Percentiles rank a stretch among this genome's conserved stretches.
phyloP scores from a whole-genome alignment of 345 rosid species.

The Gossypium herbaceum region DNA sequence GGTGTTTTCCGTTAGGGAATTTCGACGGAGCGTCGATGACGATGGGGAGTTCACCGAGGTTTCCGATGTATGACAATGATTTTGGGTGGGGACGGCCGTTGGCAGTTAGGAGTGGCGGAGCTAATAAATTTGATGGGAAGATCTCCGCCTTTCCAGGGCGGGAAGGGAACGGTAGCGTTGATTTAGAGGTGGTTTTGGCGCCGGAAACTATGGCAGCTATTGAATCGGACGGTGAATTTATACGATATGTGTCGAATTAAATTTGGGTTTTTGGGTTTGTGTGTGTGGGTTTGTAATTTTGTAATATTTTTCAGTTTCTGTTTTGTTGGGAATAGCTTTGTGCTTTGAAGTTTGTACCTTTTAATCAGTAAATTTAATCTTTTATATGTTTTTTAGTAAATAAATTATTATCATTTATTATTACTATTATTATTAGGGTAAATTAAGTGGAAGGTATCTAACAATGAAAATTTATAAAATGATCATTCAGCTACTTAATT shows the following conservation, averaged over 20 bases:
- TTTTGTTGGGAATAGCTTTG: neutral
- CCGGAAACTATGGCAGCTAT: constrained; percentile 83
- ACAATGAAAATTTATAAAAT: too few species aligned
- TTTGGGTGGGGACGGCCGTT: constrained; percentile 94
- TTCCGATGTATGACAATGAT: constrained; percentile 93
- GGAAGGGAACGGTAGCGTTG: constrained; percentile 71
- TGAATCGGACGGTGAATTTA: constrained; percentile 70
- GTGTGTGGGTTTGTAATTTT: neutral
- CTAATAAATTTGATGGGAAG: constrained; percentile 95
- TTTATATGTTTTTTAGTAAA: too few species aligned
- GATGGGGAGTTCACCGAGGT: constrained; percentile 91
- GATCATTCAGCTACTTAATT: too few species aligned
- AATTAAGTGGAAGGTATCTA: too few species aligned
- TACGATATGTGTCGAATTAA: constrained; percentile 48
- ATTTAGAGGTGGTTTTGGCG: constrained; percentile 74
- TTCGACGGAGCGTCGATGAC: constrained; percentile 74
- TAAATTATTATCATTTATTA: too few species aligned
- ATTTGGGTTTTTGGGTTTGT: neutral
- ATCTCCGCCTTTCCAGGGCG: constrained; percentile 94
- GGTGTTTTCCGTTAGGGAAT: constrained; percentile 89
- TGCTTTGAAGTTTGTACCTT: too few species aligned
- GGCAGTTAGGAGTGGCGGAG: constrained; percentile 80
- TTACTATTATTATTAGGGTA: too few species aligned
- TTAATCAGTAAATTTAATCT: too few species aligned
- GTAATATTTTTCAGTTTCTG: neutral